Base-by-base conservation (phyloP, 345 rosid species). In the Lumnitzera racemosa region DNA sequence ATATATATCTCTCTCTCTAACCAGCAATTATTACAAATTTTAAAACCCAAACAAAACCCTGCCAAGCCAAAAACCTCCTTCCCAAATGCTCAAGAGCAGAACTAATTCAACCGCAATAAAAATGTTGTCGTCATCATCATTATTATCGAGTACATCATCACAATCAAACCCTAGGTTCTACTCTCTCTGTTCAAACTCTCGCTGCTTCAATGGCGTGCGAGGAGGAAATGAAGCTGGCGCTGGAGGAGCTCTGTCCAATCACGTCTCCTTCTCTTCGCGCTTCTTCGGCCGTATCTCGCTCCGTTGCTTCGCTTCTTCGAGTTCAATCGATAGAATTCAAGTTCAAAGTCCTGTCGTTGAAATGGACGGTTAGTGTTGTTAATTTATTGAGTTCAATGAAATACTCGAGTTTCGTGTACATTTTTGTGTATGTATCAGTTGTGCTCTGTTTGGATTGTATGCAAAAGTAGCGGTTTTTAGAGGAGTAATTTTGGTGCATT, bases 311-410 rank as follows among this genome's bases (percentile, higher is more conserved):
- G 74, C 85, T 13, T 76, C 82, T 49, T 67, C 75, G 31, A 66
- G 65, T 10, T 76, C 57, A 48, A 72, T 77, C 61, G 78, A 80
- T 67, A 72, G 51, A 71, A 73, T 83, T 46, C 68, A 70, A 72
- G 82, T 83, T 68, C 74, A 72, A 64, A 83, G 80, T 16, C 89
- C 85, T 36, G 69, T 83, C 61, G 89, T 83, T 16, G 85, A 83
- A 68, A 83, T 83, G 85, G 85, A 83, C 59, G 89, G 89, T 80
- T 14, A 14, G 16, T 15, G 43, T 25, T 10, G 46, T 9, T 29
- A 20, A 27, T 8, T 14, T 25, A 2, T 55, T 13, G 58, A 27
- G 29, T 14, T 12, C 15, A 55, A 29, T 5, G 47, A 13, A 55
- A 17, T 55, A 11, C 15, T 24, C 11, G n/a, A 55, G 27, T 24